Evolutionary conservation across 225 moss, liverwort and hornwort genomes (phyloP).

Genomic region (Pseudoscleropodium purum): DNA sequence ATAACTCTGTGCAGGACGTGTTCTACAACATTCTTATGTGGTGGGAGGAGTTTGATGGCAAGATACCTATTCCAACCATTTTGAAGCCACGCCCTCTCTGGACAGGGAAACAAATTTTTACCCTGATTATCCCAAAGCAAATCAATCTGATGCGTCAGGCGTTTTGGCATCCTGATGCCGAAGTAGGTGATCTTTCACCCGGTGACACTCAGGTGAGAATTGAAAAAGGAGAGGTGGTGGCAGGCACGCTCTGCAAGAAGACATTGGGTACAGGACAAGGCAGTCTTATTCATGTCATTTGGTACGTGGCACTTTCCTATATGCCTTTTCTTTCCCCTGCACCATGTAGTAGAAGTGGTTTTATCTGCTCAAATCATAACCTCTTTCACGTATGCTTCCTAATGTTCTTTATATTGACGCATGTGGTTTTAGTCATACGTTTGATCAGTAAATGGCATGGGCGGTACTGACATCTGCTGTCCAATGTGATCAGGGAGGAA

Average conservation of each 20-base stretch:
- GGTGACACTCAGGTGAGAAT: slow-evolving; percentile 94
- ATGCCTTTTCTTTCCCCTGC: not conserved
- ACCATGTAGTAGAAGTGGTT: not conserved
- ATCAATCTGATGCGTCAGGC: slow-evolving; percentile 94
- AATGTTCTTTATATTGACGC: not conserved
- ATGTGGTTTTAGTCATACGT: not conserved
- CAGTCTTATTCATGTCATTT: slow-evolving; percentile 97
- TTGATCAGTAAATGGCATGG: not conserved
- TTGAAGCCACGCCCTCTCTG: slow-evolving; percentile 94
- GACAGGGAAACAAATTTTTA: slow-evolving; percentile 97
- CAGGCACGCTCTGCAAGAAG: slow-evolving; percentile 93
- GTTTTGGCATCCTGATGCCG: slow-evolving; percentile 87
- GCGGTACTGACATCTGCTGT: not conserved
- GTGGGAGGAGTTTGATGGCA: slow-evolving; percentile 99
- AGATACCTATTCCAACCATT: slow-evolving; percentile 94
- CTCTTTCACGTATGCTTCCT: not conserved
- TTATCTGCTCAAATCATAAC: not conserved
- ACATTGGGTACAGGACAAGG: slow-evolving; percentile 89
- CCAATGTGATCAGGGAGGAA: slow-evolving; percentile 66
- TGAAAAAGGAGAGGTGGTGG: slow-evolving; percentile 89
- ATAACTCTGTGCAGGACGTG: slow-evolving; percentile 59
- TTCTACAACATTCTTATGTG: slow-evolving; percentile 98
- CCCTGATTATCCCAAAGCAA: slow-evolving; percentile 96
- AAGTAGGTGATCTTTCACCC: slow-evolving; percentile 81
- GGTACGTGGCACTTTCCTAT: slow-evolving; percentile 28